Base-by-base conservation (phyloP, 2,329 filamentous ascomycete species). In the Diplodia seriata region DNA sequence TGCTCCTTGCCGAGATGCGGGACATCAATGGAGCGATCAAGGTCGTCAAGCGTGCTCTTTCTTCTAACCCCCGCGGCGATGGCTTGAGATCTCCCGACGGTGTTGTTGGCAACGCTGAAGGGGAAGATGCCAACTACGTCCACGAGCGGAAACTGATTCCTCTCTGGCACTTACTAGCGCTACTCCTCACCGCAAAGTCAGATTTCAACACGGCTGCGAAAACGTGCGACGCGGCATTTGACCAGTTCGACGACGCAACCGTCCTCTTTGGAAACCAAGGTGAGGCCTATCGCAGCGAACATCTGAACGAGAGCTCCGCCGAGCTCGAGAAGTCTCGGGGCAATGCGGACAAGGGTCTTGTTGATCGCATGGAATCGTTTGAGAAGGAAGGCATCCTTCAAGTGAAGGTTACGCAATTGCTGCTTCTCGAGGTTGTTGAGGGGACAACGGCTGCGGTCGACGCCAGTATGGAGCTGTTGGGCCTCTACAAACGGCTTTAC, bases 391-490 rank as follows among this genome's bases (percentile, higher is more conserved):
- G 88, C 59, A 90, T 99, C 51, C 81, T 99, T n/a, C 92, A 98
- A 78, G 89, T 97, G 70, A 97, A 97, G 78, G 97, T 98, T 87
- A 97, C 94, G 12, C 94, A 98, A 74, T 83, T 99, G 69, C 86
- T 91, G 4, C 85, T 99, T 23, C 80, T 95, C 3, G 94, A 98
- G 78, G 82, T 95, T 18, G 82, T 92, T 3, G 93, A 97, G 76
- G 93, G 93, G 0, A 89, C 93, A 0, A 90, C 92, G 68, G 87
- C 90, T 68, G 94, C 95, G 20, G 92, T 98, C 62, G 97, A 97
- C 75, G 90, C 91, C 69, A 94, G 91, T 75, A 89, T 92, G 71
- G 93, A 97, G 78, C 84, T 99, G 49, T 82, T 99, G 23, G 88
- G 88, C 18, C 83, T 98, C 0, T 99, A 95, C 75, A 87, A 89